Base-by-base conservation (phyloP, 208 protist genomes). In the Acanthamoeba healyi region DNA sequence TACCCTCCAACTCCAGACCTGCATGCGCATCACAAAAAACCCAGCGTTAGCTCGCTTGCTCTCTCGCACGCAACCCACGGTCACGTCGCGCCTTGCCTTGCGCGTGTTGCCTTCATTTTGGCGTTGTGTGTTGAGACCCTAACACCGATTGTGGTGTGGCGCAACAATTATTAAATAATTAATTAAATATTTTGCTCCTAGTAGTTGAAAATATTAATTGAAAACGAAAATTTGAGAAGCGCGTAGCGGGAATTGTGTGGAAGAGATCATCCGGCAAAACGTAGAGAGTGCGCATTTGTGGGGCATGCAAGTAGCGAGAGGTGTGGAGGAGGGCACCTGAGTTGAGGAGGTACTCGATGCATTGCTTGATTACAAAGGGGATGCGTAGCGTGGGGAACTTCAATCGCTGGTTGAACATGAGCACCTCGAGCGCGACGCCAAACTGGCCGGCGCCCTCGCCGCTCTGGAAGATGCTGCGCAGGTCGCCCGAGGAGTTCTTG, bases 1-100 rank as follows among this genome's bases (percentile, higher is more conserved):
- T 91, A 15, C 84, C 84, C 22, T 91, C 84, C 29, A 91, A 15
- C 38, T 91, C 84, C 5, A 91, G 56, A 0, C 84, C 84, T 91
- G 42, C 34, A 72, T n/a, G 36, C 7, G 19, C 49, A 54, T 54
- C 49, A 22, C 54, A 26, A 46, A 46, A 14, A 49, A 12, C 7
- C 44, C 44, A 4, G 44, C 12, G 12, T 49, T 49, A 49, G 44
- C 44, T 15, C n/a, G n/a, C n/a, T n/a, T n/a, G 12, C 12, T 49
- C 7, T 12, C 44, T 49, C 7, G 44, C 4, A 49, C 44, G 12
- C 44, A 4, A 49, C 7, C 7, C 44, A 51, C 17, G 9, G 65
- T 10, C 12, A 24, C 19, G 32, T 72, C 7, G 3, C 10, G 24
- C 15, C 61, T 29, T 70, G n/a, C 3, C 1, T 70, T 70, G 2